A percentile compares a stretch with the other conserved stretches of the same genome.
Evolutionary conservation across 176 grass and related monocot genomes (phyloP).

Genomic region (Musa itinerans): DNA sequence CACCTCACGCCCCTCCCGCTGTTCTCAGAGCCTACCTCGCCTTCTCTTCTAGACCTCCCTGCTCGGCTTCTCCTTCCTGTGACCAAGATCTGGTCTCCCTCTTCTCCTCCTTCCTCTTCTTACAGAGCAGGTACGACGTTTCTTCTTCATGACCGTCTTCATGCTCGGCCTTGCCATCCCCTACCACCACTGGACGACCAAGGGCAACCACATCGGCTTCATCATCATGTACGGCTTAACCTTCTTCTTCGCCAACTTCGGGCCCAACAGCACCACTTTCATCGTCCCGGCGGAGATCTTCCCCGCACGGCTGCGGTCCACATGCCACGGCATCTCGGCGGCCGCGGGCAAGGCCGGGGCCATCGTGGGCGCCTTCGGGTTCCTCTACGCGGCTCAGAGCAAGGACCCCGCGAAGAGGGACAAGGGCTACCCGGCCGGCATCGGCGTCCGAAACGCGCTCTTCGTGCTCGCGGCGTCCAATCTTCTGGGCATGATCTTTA

Average conservation of each 20-base stretch:
- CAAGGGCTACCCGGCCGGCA: constrained; percentile 27
- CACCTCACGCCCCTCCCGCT: no score
- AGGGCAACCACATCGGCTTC: constrained; percentile 41
- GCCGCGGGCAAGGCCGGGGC: constrained; percentile 47
- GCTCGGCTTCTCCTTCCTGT: no score
- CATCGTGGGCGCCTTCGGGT: constrained; percentile 60
- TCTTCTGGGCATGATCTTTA: no score
- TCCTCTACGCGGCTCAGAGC: constrained; percentile 49
- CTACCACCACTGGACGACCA: constrained; percentile 49
- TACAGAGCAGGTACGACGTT: neutral
- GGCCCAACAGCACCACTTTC: constrained; percentile 70
- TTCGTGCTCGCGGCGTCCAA: constrained; percentile 34
- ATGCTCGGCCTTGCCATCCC: constrained; percentile 52
- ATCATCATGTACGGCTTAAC: constrained; percentile 46
- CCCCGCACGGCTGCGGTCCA: constrained; percentile 61
- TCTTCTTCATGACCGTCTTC: constrained; percentile 40
- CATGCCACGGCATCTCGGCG: constrained; percentile 71
- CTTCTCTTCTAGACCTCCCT: no score
- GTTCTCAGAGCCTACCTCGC: no score
- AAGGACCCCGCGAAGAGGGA: constrained; percentile 25
- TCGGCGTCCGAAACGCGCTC: constrained; percentile 53
- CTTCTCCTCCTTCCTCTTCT: no score
- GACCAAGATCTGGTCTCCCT: no score
- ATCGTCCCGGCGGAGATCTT: constrained; percentile 78
- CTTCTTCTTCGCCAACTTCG: constrained; percentile 92